Evolutionary conservation across 2,329 filamentous ascomycete species (phyloP).

Genomic region (Helotiales sp.): DNA sequence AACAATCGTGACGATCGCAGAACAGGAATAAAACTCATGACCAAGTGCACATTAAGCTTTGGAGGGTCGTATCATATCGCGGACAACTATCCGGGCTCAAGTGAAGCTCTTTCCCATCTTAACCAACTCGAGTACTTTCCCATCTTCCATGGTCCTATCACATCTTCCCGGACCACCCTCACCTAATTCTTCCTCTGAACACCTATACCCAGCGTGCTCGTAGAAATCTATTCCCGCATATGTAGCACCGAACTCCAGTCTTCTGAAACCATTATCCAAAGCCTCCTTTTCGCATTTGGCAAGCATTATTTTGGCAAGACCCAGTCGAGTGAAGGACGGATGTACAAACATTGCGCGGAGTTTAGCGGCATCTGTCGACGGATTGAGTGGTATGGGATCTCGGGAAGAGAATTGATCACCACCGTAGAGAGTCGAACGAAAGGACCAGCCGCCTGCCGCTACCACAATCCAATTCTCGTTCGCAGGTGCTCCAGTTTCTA

Average conservation of each 20-base stretch:
- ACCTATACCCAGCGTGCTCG: slow-evolving; percentile 14
- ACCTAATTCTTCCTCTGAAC: neutral
- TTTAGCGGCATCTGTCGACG: slow-evolving; percentile 15
- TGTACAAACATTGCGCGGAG: slow-evolving; percentile 24
- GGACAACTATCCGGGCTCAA: no score
- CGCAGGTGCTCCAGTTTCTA: neutral
- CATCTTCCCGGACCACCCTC: slow-evolving; percentile 9
- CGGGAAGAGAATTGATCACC: slow-evolving; percentile 18
- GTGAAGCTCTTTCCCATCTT: slow-evolving; percentile 20
- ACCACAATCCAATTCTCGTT: neutral
- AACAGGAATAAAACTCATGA: no score
- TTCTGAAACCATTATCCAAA: slow-evolving; percentile 15
- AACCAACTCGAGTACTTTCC: slow-evolving; percentile 15
- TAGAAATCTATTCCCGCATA: slow-evolving; percentile 21
- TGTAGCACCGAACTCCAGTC: slow-evolving; percentile 18
- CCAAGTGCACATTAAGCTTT: no score
- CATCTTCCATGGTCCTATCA: slow-evolving; percentile 13
- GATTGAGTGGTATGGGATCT: slow-evolving; percentile 10
- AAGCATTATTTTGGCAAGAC: slow-evolving; percentile 15
- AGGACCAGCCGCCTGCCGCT: slow-evolving; percentile 19
- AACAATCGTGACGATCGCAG: no score
- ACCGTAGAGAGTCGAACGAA: slow-evolving; percentile 19
- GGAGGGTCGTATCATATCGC: no score
- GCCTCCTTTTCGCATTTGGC: slow-evolving; percentile 15
- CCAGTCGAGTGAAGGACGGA: slow-evolving; percentile 11